A percentile compares a stretch with the other conserved stretches of the same genome.
Evolutionary conservation across 2,329 filamentous ascomycete species (phyloP).

Genomic region (Paraphaeosphaeria sporulosa): DNA sequence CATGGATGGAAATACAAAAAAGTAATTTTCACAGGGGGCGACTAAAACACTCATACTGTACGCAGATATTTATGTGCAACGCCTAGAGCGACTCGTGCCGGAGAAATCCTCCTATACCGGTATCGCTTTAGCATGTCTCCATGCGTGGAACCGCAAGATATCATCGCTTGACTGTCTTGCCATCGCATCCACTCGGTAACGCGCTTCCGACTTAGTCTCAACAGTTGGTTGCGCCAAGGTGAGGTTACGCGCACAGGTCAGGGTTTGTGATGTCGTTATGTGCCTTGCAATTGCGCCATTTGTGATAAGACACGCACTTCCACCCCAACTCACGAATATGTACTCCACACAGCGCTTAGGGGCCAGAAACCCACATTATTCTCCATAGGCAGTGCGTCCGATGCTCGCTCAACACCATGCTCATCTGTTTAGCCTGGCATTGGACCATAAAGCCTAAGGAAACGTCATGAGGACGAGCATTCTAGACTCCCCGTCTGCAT

Average conservation of each 20-base stretch:
- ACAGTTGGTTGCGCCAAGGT: background rate
- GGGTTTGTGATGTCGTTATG: slow-evolving; percentile 26
- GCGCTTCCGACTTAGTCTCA: background rate
- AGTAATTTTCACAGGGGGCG: too few species aligned
- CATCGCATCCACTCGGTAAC: background rate
- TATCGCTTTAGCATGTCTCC: background rate
- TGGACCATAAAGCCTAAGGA: slow-evolving; percentile 18
- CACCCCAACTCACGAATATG: background rate
- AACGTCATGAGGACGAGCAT: slow-evolving; percentile 15
- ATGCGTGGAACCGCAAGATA: background rate
- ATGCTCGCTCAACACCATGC: slow-evolving; percentile 9
- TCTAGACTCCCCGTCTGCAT: background rate
- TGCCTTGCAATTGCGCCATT: slow-evolving; percentile 27
- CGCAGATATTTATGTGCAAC: background rate
- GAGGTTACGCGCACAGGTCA: slow-evolving; percentile 5
- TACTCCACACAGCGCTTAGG: background rate
- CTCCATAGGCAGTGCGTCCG: background rate
- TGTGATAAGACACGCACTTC: background rate
- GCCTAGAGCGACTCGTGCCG: background rate
- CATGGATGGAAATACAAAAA: background rate
- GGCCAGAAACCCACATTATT: background rate
- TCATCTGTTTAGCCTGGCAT: slow-evolving; percentile 1
- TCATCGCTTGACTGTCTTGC: background rate
- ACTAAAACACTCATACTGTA: background rate
- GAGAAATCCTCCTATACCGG: background rate